Evolutionary conservation across 176 grass and related monocot species (phyloP).

Genomic region (Triticum urartu): DNA sequence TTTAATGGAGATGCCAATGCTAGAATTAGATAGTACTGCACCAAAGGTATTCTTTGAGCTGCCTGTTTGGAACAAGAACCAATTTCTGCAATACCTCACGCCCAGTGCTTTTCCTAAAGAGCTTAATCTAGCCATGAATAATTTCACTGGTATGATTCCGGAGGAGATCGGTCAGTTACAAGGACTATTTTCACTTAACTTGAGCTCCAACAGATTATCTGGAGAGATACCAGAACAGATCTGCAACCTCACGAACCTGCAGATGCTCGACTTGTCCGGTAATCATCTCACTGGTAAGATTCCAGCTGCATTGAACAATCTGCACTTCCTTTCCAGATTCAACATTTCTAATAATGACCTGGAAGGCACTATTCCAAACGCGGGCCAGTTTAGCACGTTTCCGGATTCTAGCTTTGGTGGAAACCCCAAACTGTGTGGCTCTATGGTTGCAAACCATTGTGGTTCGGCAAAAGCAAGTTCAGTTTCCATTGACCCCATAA

Average conservation of each 20-base stretch:
- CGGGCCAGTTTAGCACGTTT: slow-evolving; percentile 38
- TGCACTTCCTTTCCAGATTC: slow-evolving; percentile 47
- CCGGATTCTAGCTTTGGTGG: slow-evolving; percentile 5
- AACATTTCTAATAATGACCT: slow-evolving; percentile 45
- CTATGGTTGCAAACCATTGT: slow-evolving; percentile 6
- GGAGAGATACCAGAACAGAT: slow-evolving; percentile 25
- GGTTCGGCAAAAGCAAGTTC: neutral
- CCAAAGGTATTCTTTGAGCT: neutral
- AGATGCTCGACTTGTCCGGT: slow-evolving; percentile 34
- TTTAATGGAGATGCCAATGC: slow-evolving; percentile 30
- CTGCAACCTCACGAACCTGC: slow-evolving; percentile 28
- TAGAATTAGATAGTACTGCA: slow-evolving; percentile 10
- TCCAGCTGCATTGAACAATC: neutral
- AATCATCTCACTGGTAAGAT: slow-evolving; percentile 43
- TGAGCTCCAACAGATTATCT: slow-evolving; percentile 36
- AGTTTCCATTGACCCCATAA: neutral
- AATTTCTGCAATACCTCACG: neutral
- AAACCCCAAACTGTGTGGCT: slow-evolving; percentile 40
- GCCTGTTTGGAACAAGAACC: neutral
- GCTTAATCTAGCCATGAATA: slow-evolving; percentile 3
- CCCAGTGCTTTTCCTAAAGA: neutral
- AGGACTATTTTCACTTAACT: slow-evolving; percentile 10
- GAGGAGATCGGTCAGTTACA: slow-evolving; percentile 30
- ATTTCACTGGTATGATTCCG: slow-evolving; percentile 28
- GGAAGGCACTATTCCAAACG: slow-evolving; percentile 34